These are phyloP conservation scores for Boletus pseudo-olivaceus DNA, from an alignment of 768 basidiomycete genomes.

Conservation along the genomic window DNA sequence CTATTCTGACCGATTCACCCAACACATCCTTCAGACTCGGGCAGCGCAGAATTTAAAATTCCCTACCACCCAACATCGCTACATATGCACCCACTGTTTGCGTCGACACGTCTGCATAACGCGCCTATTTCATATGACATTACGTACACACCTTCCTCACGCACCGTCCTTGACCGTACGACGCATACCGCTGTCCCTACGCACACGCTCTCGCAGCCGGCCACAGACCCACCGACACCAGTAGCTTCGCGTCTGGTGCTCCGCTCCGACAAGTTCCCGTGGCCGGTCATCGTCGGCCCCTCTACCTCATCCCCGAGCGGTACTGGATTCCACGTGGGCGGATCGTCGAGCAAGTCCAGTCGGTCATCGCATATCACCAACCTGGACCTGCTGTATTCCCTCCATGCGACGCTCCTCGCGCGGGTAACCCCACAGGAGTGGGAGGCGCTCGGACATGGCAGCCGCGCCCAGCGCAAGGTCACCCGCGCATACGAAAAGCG, in stretches of 20 bases:
- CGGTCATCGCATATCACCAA: conserved; percentile 47
- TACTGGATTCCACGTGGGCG: conserved; percentile 26
- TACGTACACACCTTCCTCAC: conserved; percentile 52
- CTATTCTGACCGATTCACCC: conserved; percentile 4
- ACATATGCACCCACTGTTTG: conserved; percentile 64
- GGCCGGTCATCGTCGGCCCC: conserved; percentile 51
- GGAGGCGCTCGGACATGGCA: conserved; percentile 54
- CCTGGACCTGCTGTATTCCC: conserved; percentile 57
- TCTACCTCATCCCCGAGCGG: conserved; percentile 28
- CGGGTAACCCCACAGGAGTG: conserved; percentile 66
- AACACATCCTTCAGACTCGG: conserved; percentile 10
- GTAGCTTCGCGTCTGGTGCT: conserved; percentile 48
- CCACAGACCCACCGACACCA: conserved; percentile 56
- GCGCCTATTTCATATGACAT: conserved; percentile 65
- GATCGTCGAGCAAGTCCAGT: conserved; percentile 18
- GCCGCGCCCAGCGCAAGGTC: conserved; percentile 54
- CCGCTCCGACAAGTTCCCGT: conserved; percentile 55
- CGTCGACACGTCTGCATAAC: conserved; percentile 50
- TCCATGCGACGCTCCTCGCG: conserved; percentile 52
- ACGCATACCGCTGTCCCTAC: conserved; percentile 52
- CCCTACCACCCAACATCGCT: conserved; percentile 33
- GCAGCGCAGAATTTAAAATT: conserved; percentile 23
- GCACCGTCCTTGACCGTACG: conserved; percentile 53
- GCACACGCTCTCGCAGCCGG: conserved; percentile 57
- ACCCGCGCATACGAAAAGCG: conserved; percentile 61